Evolutionary conservation across 2,329 filamentous ascomycete species (phyloP), one percentile per base, ranked within the genome.

Genomic region (Cladosporium sp.): DNA sequence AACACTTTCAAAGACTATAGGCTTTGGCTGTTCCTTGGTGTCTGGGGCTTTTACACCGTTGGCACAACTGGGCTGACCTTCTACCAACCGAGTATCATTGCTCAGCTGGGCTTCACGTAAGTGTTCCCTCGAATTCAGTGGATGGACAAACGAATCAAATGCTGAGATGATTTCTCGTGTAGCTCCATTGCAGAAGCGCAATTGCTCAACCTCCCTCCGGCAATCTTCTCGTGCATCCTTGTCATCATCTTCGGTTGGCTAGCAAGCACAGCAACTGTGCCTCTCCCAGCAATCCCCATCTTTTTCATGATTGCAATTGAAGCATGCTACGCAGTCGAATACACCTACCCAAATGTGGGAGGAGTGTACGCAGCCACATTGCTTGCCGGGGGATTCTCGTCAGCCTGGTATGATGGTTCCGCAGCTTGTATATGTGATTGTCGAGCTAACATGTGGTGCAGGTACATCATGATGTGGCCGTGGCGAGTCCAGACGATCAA

Each of bases 31-130:
- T 80, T 80, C 51, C 77, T 74, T 1, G 54, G 74, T 0, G 76
- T 77, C 17, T 80, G 77, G 76, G 77, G 77, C 0, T 70, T 74
- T 17, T 79, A 77, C 54, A 80, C 77, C 0, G 74, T 79, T 7
- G 77, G 77, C 3, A 79, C 76, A 6, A 72, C 69, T 14, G 77
- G 76, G 8, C 70, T 78, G 1, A 70, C 70, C 9, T 79, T 79
- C 60, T 77, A 76, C 59, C 74, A 76, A 59, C 71, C 72, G 0
- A 78, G 74, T 1, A 70, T 75, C 19, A 76, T 77, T 50, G 60
- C 54, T n/a, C 17, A 60, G 14, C 37, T 62, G 11, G 60, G 60
- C 12, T 62, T 60, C 50, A 60, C 58, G 54, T 58, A 15, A 56
- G 57, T 58, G n/a, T 15, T 45, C 19, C 7, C 28, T 25, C 3